phyloP scores from a whole-genome alignment of 164 flowering plant species.

The Piper betle region DNA sequence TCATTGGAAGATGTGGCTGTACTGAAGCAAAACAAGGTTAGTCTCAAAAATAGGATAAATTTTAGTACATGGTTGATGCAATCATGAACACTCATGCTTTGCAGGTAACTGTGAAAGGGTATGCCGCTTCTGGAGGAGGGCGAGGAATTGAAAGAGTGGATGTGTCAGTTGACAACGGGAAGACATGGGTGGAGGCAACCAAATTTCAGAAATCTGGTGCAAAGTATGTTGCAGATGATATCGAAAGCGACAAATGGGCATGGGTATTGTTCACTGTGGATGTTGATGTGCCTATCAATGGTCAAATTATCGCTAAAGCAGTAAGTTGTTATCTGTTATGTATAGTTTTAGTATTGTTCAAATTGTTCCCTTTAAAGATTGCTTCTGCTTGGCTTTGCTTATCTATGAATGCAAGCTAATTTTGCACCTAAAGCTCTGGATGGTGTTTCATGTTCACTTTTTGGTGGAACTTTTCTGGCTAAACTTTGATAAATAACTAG shows the following conservation, averaged over 20 bases:
- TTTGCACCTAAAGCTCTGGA: no score
- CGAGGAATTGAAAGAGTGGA: conserved; percentile 96
- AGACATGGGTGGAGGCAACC: conserved; percentile 81
- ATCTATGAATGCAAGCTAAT: no score
- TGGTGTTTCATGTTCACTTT: background rate
- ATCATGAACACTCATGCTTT: background rate
- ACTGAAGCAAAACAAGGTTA: conserved; percentile 71
- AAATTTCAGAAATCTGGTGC: conserved; percentile 52
- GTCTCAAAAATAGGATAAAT: conserved; percentile 4
- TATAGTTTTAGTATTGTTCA: background rate
- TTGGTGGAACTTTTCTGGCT: background rate
- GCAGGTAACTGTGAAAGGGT: conserved; percentile 69
- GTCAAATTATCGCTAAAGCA: conserved; percentile 87
- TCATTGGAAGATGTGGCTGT: conserved; percentile 64
- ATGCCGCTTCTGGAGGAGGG: conserved; percentile 95
- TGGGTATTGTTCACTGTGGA: conserved; percentile 75
- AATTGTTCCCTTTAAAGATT: background rate
- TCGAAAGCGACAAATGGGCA: conserved; percentile 78
- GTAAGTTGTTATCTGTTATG: conserved; percentile 23
- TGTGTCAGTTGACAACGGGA: conserved; percentile 80
- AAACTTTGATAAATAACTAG: background rate
- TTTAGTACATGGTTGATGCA: background rate
- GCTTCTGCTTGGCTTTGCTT: no score
- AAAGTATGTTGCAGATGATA: conserved; percentile 50
- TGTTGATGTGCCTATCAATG: conserved; percentile 28